phyloP scores from a whole-genome alignment of 148 eudicot species.

The Bassia scoparia region DNA sequence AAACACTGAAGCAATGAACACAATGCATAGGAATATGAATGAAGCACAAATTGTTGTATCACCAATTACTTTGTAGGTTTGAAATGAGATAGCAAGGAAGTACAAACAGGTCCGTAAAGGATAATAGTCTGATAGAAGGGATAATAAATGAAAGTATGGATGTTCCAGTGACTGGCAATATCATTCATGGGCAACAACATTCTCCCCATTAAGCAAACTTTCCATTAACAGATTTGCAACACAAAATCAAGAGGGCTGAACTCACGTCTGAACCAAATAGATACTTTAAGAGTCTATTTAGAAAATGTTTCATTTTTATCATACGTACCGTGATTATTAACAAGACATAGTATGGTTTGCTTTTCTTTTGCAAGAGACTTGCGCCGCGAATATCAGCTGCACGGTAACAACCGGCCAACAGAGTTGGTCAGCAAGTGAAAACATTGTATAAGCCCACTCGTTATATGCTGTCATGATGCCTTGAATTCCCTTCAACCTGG shows the following conservation, averaged over 20 bases:
- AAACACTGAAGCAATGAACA: not conserved
- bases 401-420: conserved; percentile 79
- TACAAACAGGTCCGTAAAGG: not conserved
- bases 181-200: not conserved
- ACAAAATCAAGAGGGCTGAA: not conserved
- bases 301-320: conserved; percentile 5
- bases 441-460: conserved; percentile 79
- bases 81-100: not conserved
- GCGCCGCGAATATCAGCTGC: conserved; percentile 81
- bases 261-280: not conserved
- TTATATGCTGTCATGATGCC: conserved; percentile 88
- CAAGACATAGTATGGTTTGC: conserved; percentile 74
- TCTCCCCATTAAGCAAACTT: not conserved
- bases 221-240: not conserved
- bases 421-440: conserved; percentile 95
- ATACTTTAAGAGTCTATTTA: not conserved
- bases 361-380: conserved; percentile 52
- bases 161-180: not conserved
- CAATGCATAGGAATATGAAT: not conserved
- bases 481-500: conserved; percentile 94
- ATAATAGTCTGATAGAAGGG: too few relatives aligned
- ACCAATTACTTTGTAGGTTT: too few relatives aligned
- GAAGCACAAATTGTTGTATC: too few relatives aligned
- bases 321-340: conserved; percentile 81
- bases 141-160: not conserved